phyloP scores from a whole-genome alignment of 2,329 filamentous ascomycete species.

The Trichophyton equinum region DNA sequence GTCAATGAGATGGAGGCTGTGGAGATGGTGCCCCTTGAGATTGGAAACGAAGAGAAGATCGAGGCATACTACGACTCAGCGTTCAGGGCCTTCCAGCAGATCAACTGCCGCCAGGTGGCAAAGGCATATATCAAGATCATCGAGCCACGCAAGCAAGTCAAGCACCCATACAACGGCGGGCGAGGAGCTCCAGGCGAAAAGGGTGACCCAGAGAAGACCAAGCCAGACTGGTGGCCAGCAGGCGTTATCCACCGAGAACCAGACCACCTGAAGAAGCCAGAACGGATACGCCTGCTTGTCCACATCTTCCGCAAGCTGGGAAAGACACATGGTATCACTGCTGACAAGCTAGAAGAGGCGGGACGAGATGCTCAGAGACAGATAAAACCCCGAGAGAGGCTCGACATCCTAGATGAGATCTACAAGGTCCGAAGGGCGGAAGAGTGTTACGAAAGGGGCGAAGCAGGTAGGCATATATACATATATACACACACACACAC shows the following conservation, averaged over 20 bases:
- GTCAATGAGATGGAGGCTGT: background rate
- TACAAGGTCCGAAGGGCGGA: constrained; percentile 21
- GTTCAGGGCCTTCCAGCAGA: constrained; percentile 33
- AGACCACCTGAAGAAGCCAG: constrained; percentile 37
- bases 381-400: constrained; percentile 24
- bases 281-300: constrained; percentile 27
- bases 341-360: constrained; percentile 30
- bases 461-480: constrained; percentile 25
- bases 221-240: constrained; percentile 17
- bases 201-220: constrained; percentile 33
- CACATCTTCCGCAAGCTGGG: constrained; percentile 31
- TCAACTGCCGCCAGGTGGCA: constrained; percentile 32
- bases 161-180: constrained; percentile 39
- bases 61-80: constrained; percentile 34
- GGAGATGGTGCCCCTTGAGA: constrained; percentile 16
- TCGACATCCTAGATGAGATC: constrained; percentile 31
- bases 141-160: constrained; percentile 37
- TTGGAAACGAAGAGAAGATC: constrained; percentile 30
- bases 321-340: constrained; percentile 21
- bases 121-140: constrained; percentile 37
- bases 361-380: constrained; percentile 27
- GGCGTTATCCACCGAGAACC: constrained; percentile 37
- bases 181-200: constrained; percentile 27
- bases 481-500: too few species aligned
- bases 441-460: constrained; percentile 30